A percentile compares a stretch with the other conserved stretches of the same genome.
phyloP scores from a whole-genome alignment of 2,329 filamentous ascomycete species.

The Pseudogymnoascus sp. region DNA sequence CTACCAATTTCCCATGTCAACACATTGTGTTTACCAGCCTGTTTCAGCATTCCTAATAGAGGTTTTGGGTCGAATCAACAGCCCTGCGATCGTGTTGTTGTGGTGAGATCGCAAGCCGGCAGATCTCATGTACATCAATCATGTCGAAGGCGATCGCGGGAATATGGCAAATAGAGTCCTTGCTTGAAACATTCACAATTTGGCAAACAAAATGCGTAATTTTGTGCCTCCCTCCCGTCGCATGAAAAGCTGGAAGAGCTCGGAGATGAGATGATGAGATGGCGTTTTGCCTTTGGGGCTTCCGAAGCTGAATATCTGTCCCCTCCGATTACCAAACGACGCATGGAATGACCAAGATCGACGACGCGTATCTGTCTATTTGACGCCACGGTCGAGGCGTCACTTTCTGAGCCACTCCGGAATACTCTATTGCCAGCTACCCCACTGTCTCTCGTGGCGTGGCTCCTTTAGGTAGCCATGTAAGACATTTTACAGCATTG shows the following conservation, averaged over 20 bases:
- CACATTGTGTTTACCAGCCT: neutral
- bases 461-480: conserved; percentile 4
- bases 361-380: conserved; percentile 1
- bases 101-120: neutral
- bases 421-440: conserved; percentile 7
- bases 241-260: neutral
- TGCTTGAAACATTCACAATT: conserved; percentile 6
- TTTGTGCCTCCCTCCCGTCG: neutral
- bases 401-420: conserved; percentile 3
- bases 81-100: neutral
- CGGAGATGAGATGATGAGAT: conserved; percentile 7
- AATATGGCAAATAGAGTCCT: neutral
- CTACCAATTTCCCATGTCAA: conserved; percentile 7
- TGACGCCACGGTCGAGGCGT: neutral
- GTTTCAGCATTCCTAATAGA: neutral
- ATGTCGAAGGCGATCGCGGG: neutral
- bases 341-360: neutral
- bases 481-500: conserved; percentile 3
- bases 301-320: conserved; percentile 2
- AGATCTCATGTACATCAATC: conserved; percentile 7
- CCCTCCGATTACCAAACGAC: neutral
- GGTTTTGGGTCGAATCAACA: neutral
- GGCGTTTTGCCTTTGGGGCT: neutral
- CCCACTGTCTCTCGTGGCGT: neutral
- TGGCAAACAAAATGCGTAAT: neutral